Percentiles rank a stretch among this genome's conserved stretches.
Evolutionary conservation across 2,329 filamentous ascomycete genomes (phyloP).

Genomic region (Fusarium clavum): DNA sequence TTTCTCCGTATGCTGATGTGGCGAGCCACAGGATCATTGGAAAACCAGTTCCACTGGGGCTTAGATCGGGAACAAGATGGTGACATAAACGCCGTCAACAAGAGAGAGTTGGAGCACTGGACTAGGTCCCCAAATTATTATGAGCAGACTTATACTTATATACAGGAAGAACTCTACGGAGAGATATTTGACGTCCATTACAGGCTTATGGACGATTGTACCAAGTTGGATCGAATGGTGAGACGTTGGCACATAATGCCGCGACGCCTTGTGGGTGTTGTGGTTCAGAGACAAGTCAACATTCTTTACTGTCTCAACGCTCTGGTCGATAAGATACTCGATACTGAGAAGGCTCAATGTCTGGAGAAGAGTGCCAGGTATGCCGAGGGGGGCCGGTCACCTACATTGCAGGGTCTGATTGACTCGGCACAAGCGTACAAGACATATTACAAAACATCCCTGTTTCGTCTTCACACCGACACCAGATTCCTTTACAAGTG

Average conservation of each 20-base stretch:
- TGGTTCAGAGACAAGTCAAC: not conserved
- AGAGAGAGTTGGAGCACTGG: no score
- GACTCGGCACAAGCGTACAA: no score
- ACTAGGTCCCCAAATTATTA: no score
- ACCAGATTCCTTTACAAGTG: not conserved
- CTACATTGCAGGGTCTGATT: not conserved
- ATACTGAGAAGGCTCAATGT: not conserved
- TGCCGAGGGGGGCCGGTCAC: not conserved
- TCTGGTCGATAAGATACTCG: not conserved
- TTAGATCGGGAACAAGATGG: no score
- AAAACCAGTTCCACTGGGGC: conserved; percentile 52
- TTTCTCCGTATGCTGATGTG: conserved; percentile 55
- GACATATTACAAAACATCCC: not conserved
- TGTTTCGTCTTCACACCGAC: not conserved
- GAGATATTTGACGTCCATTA: no score
- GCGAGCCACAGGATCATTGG: conserved; percentile 51
- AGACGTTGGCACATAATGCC: no score
- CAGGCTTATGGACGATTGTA: not conserved
- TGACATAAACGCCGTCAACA: no score
- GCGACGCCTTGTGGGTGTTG: not conserved
- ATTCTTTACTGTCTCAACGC: not conserved
- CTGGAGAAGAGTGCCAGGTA: not conserved
- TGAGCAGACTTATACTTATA: no score
- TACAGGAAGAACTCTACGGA: no score
- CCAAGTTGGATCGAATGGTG: no score